A percentile compares a stretch with the other conserved stretches of the same genome.
Conservation (phyloP, 1,284 basidiomycete species). For the Ustilago curta region DNA sequence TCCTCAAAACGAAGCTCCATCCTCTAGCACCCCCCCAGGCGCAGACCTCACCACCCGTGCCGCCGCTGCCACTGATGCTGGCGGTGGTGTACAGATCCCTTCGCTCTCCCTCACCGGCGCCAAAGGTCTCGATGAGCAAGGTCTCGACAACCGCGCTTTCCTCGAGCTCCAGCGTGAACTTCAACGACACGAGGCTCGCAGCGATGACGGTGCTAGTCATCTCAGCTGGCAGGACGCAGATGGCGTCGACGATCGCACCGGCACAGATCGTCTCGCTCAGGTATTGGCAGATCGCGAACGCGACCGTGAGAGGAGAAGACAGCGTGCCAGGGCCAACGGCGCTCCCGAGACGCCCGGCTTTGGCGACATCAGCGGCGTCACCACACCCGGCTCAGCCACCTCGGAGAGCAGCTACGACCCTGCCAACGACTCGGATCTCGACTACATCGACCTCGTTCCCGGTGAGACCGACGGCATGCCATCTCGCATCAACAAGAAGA, state of each 20-base stretch:
- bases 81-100: conserved; percentile 23
- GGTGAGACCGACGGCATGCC: conserved; percentile 69
- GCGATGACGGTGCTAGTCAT: conserved; percentile 30
- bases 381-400: conserved; percentile 55
- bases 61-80: not conserved
- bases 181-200: conserved; percentile 53
- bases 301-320: conserved; percentile 32
- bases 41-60: not conserved
- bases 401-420: conserved; percentile 65
- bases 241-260: conserved; percentile 11
- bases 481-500: conserved; percentile 37
- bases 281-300: conserved; percentile 45
- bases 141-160: conserved; percentile 61
- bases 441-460: conserved; percentile 64
- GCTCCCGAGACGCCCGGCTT: conserved; percentile 19
- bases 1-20: conserved; percentile 13
- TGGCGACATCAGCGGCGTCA: conserved; percentile 42
- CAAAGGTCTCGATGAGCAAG: conserved; percentile 61
- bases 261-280: conserved; percentile 27
- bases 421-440: conserved; percentile 61
- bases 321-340: conserved; percentile 1
- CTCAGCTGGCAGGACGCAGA: conserved; percentile 37
- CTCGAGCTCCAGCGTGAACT: conserved; percentile 62
- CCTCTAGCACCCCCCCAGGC: conserved; percentile 4
- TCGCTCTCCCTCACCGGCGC: conserved; percentile 53